A percentile compares a stretch with the other conserved stretches of the same genome.
phyloP scores from a whole-genome alignment of 2,329 filamentous ascomycete species.

The Botrytis elliptica region DNA sequence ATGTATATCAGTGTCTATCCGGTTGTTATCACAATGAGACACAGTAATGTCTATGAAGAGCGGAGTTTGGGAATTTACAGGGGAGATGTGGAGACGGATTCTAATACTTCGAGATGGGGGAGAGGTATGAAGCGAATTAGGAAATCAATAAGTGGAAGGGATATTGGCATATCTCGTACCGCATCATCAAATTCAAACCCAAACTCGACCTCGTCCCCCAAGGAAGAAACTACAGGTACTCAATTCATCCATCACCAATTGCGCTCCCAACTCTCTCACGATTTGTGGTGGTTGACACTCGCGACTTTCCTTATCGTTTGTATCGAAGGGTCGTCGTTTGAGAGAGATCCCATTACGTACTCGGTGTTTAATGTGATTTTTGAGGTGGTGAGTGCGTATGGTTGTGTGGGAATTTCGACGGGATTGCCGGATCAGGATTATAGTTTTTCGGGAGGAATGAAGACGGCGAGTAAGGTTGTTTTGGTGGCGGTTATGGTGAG shows the following conservation, averaged over 20 bases:
- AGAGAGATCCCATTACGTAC: slow-evolving; percentile 50
- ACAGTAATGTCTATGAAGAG: slow-evolving; percentile 72
- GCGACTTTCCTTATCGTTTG: slow-evolving; percentile 59
- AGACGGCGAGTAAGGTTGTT: slow-evolving; percentile 56
- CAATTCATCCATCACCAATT: slow-evolving; percentile 47
- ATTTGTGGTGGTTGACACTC: slow-evolving; percentile 64
- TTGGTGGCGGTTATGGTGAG: slow-evolving; percentile 57
- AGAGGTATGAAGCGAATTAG: background rate
- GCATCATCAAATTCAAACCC: background rate
- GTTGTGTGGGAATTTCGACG: slow-evolving; percentile 59
- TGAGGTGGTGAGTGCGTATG: slow-evolving; percentile 58
- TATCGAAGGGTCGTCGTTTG: slow-evolving; percentile 57
- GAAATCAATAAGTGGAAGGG: background rate
- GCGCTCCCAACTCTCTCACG: slow-evolving; percentile 63
- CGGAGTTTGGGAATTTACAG: slow-evolving; percentile 61
- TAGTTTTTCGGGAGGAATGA: slow-evolving; percentile 56
- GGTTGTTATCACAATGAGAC: slow-evolving; percentile 61
- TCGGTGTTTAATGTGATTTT: slow-evolving; percentile 61
- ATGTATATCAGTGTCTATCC: slow-evolving; percentile 67
- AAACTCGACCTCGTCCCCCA: background rate
- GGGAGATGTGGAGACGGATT: slow-evolving; percentile 25
- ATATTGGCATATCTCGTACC: slow-evolving; percentile 10
- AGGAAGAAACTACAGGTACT: background rate
- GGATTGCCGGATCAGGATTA: slow-evolving; percentile 54
- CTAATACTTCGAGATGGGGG: slow-evolving; percentile 18